These are phyloP conservation scores for Mycothermus thermophilus DNA, from an alignment of 495 filamentous ascomycete species.

Conservation along the genomic window DNA sequence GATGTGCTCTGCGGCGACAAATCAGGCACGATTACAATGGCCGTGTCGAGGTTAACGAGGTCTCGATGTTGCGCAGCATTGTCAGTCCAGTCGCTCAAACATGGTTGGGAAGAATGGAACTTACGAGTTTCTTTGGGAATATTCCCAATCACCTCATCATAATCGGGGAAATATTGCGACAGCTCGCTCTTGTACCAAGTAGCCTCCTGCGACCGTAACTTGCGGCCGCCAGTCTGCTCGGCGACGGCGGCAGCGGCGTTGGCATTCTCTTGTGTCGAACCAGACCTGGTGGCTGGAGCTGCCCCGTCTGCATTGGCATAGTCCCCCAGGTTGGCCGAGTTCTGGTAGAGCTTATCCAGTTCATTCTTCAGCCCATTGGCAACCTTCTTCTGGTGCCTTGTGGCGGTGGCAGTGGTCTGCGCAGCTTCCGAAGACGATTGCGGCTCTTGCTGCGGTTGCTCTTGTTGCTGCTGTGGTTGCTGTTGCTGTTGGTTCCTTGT, in stretches of 20 bases:
- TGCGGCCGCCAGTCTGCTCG: constrained; percentile 22
- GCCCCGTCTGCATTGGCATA: too few relatives aligned
- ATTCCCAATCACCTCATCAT: constrained; percentile 78
- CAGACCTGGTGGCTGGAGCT: too few relatives aligned
- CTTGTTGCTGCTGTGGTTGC: constrained; percentile 12
- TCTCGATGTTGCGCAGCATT: too few relatives aligned
- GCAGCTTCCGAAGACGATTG: too few relatives aligned
- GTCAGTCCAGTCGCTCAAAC: constrained; percentile 16
- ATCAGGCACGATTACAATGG: constrained; percentile 39
- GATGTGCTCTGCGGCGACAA: constrained; percentile 7
- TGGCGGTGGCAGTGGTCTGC: too few relatives aligned
- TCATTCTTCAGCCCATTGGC: constrained; percentile 41
- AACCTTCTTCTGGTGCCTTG: constrained; percentile 35
- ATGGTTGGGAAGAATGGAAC: constrained; percentile 21
- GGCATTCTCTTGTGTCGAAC: too few relatives aligned
- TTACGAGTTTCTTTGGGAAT: constrained; percentile 63
- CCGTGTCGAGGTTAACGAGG: constrained; percentile 45
- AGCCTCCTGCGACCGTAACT: constrained; percentile 41
- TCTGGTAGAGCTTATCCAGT: constrained; percentile 32
- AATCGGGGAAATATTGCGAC: constrained; percentile 75
- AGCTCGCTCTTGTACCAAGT: constrained; percentile 73
- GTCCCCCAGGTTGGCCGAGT: constrained; percentile 26
- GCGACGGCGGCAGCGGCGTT: neutral
- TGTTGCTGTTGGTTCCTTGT: constrained; percentile 5
- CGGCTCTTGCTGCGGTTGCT: constrained; percentile 7